Conservation (phyloP, 148 eudicot species). For the Rhododendron williamsianum region DNA sequence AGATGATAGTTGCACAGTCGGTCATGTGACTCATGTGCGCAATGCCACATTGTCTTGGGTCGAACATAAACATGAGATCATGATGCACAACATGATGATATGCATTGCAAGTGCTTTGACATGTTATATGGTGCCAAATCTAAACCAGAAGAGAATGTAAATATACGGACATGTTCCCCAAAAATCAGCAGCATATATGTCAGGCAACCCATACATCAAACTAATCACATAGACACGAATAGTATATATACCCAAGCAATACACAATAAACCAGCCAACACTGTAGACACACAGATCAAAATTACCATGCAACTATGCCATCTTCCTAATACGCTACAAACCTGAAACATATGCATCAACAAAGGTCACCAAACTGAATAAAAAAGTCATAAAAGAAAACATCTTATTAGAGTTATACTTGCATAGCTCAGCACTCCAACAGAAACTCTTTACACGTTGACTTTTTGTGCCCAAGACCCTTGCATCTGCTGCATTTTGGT, state of each 20-base stretch:
- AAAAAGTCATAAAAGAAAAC: not conserved
- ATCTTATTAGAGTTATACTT: conserved; percentile 4
- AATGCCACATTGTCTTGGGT: not conserved
- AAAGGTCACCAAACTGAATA: not conserved
- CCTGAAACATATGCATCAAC: not conserved
- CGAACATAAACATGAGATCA: not conserved
- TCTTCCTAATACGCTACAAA: not conserved
- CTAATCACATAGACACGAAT: not conserved
- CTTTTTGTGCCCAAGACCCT: conserved; percentile 84
- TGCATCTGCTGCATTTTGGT: conserved; percentile 68
- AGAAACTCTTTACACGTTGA: conserved; percentile 74
- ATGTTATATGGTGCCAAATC: not conserved
- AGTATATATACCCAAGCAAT: not conserved
- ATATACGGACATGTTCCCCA: not conserved
- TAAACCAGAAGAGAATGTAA: not conserved
- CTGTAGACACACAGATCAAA: not conserved
- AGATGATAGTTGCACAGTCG: not conserved
- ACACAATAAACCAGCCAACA: not conserved
- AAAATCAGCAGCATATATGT: not conserved
- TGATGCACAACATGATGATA: not conserved
- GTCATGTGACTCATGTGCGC: not conserved
- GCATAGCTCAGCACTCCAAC: conserved; percentile 27
- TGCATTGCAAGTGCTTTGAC: not conserved
- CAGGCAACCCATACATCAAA: not conserved
- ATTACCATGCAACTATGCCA: not conserved